Base-by-base conservation (phyloP, 179 eudicot genomes). In the Camellia oleifera region DNA sequence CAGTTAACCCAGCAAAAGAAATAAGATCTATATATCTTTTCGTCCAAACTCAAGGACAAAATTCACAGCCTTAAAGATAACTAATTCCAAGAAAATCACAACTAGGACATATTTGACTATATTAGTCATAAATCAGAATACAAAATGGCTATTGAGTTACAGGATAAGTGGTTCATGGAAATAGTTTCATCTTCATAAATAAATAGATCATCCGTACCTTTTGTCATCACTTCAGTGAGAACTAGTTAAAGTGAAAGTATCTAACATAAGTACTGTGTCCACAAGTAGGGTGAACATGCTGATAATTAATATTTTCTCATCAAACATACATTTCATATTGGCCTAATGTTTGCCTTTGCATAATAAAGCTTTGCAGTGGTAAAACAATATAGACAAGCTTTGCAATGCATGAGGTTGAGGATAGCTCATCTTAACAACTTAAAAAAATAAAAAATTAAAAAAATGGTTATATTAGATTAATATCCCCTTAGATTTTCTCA, bases 1-100 rank as follows among this genome's bases (percentile, higher is more conserved):
- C 80, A 76, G 42, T 40, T 48, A 61, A 76, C 17, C 45, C 70
- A 81, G 53, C 50, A 58, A 57, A 67, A 57, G 4, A 61, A 32
- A 23, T 50, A 46, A 50, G 53, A 40, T 64, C 10, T 32, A 66
- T 40, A 46, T 65, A 13, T 45, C 12, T 63, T 53, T 40, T 40
- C 5, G 2, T 69, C 10, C 42, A 73, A 9, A 32, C 0, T 7
- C 17, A 42, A 42, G 10, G 20, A 80, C 46, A 57, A 48, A 57
- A 80, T 26, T 32, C 48, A 63, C 18, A 73, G 42, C 53, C 17
- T 13, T 60, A 9, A 44, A 58, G 2, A 72, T 23, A 13, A 23
- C 12, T 46, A 17, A 32, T 75, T 75, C 40, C 68, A 61, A n/a
- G 18, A 7, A 18, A 50, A 48, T 56, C 77, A 50, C 60, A 76